Conservation (phyloP, 805 yeast species). For the Candida sonorensis region DNA sequence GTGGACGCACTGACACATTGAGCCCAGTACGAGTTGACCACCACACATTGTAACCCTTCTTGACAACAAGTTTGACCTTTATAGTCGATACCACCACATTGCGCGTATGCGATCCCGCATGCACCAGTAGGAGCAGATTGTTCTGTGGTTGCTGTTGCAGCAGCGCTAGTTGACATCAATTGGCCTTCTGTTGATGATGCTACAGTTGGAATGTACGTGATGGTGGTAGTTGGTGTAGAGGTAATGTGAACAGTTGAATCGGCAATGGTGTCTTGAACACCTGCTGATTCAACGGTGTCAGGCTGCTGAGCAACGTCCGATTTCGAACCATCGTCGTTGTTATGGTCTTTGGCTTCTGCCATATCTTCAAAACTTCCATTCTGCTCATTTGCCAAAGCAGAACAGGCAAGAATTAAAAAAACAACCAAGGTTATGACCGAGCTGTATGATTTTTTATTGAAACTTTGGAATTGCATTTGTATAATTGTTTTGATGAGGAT, state of each 20-base stretch:
- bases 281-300: too few relatives aligned
- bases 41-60: slow-evolving; percentile 16
- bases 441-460: too few relatives aligned
- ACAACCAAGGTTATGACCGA: too few relatives aligned
- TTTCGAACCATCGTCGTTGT: too few relatives aligned
- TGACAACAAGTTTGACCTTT: slow-evolving; percentile 24
- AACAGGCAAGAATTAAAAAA: too few relatives aligned
- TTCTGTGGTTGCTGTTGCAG: slow-evolving; percentile 5
- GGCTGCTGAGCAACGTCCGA: too few relatives aligned
- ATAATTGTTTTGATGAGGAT: too few relatives aligned
- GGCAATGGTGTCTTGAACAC: slow-evolving; percentile 4
- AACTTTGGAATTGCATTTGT: too few relatives aligned
- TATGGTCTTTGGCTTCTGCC: too few relatives aligned
- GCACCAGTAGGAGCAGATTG: slow-evolving; percentile 5
- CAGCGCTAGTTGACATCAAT: slow-evolving; percentile 1
- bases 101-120: slow-evolving; percentile 23
- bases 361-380: too few relatives aligned
- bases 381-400: too few relatives aligned
- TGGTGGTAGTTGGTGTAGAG: slow-evolving; percentile 15
- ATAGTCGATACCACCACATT: slow-evolving; percentile 25
- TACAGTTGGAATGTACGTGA: not conserved
- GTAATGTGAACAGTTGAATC: slow-evolving; percentile 5
- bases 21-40: slow-evolving; percentile 24
- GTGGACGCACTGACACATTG: slow-evolving; percentile 23
- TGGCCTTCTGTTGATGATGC: not conserved